Evolutionary conservation across 129 eudicot species (phyloP).

Genomic region (Centrapalus pauciflorus): DNA sequence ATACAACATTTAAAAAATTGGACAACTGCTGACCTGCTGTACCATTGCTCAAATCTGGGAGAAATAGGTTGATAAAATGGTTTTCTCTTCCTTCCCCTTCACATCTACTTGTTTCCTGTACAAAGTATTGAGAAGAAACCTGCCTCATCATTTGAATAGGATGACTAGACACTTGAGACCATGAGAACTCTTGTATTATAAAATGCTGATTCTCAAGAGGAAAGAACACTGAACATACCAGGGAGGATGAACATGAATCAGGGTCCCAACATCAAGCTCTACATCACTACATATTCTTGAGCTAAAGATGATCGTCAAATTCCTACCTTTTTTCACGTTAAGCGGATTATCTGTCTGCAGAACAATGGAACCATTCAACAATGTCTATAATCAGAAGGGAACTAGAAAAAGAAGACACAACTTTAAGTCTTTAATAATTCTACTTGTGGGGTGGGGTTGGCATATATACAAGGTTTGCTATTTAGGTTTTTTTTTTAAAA

Average conservation of each 20-base stretch:
- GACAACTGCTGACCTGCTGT: neutral
- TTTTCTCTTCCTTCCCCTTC: conserved; percentile 35
- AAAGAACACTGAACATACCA: conserved; percentile 41
- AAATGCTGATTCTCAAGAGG: neutral
- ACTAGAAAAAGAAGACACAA: neutral
- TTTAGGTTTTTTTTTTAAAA: too few species aligned
- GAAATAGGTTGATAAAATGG: conserved; percentile 52
- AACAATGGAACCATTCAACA: conserved; percentile 33
- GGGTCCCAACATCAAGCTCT: conserved; percentile 75
- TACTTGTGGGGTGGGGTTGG: neutral
- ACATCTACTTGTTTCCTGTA: conserved; percentile 71
- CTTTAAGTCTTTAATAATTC: too few species aligned
- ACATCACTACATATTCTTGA: conserved; percentile 58
- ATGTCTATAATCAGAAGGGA: neutral
- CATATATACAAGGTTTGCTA: neutral
- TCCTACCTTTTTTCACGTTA: conserved; percentile 31
- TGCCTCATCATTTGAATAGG: neutral
- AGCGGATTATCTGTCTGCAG: conserved; percentile 18
- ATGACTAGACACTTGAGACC: neutral
- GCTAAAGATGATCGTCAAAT: conserved; percentile 51
- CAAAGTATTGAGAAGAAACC: neutral
- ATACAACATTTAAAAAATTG: neutral
- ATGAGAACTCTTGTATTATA: neutral
- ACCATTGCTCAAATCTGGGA: conserved; percentile 35
- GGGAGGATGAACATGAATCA: conserved; percentile 61